Percentiles rank a stretch among this genome's conserved stretches.
phyloP scores from a whole-genome alignment of 148 eudicot genomes.

The Polygonum aviculare region DNA sequence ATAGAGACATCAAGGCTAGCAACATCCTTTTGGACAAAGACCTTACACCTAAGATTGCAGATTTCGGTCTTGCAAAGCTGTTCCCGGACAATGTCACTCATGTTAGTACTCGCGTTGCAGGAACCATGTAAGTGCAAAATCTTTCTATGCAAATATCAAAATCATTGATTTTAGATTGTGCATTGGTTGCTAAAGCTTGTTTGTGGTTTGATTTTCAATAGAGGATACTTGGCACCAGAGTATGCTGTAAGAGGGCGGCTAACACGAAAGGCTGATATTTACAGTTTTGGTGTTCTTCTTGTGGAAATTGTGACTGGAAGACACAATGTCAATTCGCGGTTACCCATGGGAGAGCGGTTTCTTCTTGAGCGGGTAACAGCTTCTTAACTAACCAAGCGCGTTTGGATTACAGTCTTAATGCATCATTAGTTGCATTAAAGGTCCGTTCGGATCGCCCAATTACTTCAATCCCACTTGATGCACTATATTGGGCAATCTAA shows the following conservation, averaged over 20 bases:
- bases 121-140: slow-evolving; percentile 36
- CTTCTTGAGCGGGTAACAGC: slow-evolving; percentile 38
- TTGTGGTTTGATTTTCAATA: slow-evolving; percentile 7
- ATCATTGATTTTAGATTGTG: background rate
- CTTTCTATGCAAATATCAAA: background rate
- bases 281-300: slow-evolving; percentile 50
- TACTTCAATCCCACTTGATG: too few species aligned
- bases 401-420: background rate
- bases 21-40: slow-evolving; percentile 51
- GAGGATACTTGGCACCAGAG: slow-evolving; percentile 55
- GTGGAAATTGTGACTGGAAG: slow-evolving; percentile 44
- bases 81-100: slow-evolving; percentile 44
- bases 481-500: too few species aligned
- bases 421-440: too few species aligned
- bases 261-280: slow-evolving; percentile 43
- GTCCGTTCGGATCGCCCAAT: too few species aligned
- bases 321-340: slow-evolving; percentile 34
- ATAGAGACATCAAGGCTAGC: slow-evolving; percentile 55
- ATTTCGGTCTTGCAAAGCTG: slow-evolving; percentile 56
- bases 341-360: slow-evolving; percentile 40
- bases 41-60: slow-evolving; percentile 41
- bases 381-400: background rate
- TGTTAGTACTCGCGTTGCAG: slow-evolving; percentile 52
- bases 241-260: slow-evolving; percentile 48
- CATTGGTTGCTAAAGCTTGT: background rate